A percentile compares a stretch with the other conserved stretches of the same genome.
These are phyloP conservation scores for Calonectria hawksworthii DNA, from an alignment of 2,329 filamentous ascomycete genomes.

Conservation along the genomic window DNA sequence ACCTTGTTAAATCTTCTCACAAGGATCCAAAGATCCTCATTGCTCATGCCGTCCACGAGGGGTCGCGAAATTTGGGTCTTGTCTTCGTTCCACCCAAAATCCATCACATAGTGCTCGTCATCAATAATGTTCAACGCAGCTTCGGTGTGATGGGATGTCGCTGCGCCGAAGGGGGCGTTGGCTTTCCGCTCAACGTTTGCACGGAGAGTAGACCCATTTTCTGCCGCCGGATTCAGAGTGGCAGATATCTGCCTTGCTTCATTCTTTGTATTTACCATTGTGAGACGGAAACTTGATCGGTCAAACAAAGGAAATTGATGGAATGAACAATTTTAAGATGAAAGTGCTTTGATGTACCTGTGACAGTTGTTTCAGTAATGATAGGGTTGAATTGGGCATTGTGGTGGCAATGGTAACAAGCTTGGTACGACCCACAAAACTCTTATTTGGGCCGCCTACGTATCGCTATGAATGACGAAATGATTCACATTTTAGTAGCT, in stretches of 20 bases:
- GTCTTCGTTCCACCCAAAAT: background rate
- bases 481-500: background rate
- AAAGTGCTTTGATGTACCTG: background rate
- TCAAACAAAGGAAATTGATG: background rate
- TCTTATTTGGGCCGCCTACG: background rate
- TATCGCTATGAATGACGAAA: background rate
- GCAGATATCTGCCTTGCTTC: background rate
- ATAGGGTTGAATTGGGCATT: background rate
- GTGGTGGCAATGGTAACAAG: background rate
- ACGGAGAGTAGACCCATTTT: background rate
- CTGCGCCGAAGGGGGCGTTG: background rate
- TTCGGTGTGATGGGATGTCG: no score
- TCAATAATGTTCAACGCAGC: background rate
- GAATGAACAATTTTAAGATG: background rate
- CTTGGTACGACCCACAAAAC: background rate
- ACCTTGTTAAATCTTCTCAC: background rate
- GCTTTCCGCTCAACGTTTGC: background rate
- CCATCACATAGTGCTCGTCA: background rate
- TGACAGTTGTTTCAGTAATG: background rate
- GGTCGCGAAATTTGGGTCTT: background rate
- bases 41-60: background rate
- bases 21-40: background rate
- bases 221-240: background rate
- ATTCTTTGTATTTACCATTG: background rate
- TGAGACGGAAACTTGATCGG: background rate